Percentiles rank a stretch among this genome's conserved stretches.
Conservation (phyloP, 2,329 filamentous ascomycete species). For the Aspergillus versicolor region DNA sequence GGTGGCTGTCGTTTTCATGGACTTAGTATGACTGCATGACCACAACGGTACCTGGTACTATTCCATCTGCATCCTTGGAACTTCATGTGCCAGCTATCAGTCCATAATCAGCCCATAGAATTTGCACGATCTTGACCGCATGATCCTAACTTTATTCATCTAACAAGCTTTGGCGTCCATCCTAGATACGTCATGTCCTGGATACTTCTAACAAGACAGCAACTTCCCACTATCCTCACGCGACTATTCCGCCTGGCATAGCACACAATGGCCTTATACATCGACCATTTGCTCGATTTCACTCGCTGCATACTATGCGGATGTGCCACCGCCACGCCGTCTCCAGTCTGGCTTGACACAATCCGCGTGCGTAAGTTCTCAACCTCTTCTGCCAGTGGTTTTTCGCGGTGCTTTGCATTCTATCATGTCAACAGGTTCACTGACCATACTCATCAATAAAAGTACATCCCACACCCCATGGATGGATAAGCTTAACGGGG, state of each 20-base stretch:
- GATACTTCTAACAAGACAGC: not conserved
- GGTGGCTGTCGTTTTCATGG: too few relatives aligned
- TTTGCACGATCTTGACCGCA: not conserved
- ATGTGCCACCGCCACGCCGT: not conserved
- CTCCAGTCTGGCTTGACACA: not conserved
- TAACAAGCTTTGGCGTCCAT: not conserved
- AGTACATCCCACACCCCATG: not conserved
- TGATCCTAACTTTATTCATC: not conserved
- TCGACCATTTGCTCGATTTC: not conserved
- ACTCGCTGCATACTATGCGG: constrained; percentile 5
- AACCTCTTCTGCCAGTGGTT: not conserved
- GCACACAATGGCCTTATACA: not conserved
- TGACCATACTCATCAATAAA: not conserved
- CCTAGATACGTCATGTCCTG: not conserved
- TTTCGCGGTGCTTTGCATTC: too few relatives aligned
- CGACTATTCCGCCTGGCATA: not conserved
- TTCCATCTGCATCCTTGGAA: too few relatives aligned
- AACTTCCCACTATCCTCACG: not conserved
- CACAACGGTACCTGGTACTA: too few relatives aligned
- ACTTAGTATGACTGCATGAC: too few relatives aligned
- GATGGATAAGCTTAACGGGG: not conserved
- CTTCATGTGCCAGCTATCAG: too few relatives aligned
- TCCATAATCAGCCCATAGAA: not conserved
- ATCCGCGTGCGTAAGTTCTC: not conserved
- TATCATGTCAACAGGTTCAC: too few relatives aligned